phyloP scores from a whole-genome alignment of 2,329 filamentous ascomycete species.

The Ophiostoma montium region DNA sequence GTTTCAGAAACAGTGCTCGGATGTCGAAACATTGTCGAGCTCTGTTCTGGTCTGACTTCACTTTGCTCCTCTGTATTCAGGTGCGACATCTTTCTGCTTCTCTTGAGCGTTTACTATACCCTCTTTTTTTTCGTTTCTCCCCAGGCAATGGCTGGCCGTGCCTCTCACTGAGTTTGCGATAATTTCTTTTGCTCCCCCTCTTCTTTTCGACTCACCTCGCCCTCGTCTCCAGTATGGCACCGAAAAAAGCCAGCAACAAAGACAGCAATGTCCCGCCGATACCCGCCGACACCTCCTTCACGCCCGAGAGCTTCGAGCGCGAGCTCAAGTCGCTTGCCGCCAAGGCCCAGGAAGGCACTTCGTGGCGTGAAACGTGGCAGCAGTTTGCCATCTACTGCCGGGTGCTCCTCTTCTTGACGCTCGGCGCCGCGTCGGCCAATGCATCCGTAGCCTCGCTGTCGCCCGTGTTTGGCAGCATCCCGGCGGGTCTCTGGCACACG shows the following conservation, averaged over 20 bases:
- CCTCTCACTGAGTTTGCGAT: background rate
- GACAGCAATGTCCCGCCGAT: constrained; percentile 9
- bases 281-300: constrained; percentile 25
- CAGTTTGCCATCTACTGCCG: constrained; percentile 29
- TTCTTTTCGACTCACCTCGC: background rate
- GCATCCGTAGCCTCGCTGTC: constrained; percentile 65
- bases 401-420: constrained; percentile 31
- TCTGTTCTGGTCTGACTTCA: background rate
- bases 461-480: constrained; percentile 79
- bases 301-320: constrained; percentile 37
- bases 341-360: constrained; percentile 26
- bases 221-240: background rate
- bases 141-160: constrained; percentile 9
- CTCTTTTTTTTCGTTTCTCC: background rate
- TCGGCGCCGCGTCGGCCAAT: constrained; percentile 51
- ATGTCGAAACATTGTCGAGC: too few species aligned
- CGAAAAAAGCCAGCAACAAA: background rate
- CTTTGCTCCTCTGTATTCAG: background rate
- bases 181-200: background rate
- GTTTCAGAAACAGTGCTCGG: constrained; percentile 5
- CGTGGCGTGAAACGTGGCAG: constrained; percentile 20
- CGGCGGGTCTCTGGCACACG: constrained; percentile 57
- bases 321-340: constrained; percentile 38
- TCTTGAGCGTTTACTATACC: background rate
- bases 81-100: background rate